Conservation (phyloP, 2,329 filamentous ascomycete species). For the Cytospora schulzeri region DNA sequence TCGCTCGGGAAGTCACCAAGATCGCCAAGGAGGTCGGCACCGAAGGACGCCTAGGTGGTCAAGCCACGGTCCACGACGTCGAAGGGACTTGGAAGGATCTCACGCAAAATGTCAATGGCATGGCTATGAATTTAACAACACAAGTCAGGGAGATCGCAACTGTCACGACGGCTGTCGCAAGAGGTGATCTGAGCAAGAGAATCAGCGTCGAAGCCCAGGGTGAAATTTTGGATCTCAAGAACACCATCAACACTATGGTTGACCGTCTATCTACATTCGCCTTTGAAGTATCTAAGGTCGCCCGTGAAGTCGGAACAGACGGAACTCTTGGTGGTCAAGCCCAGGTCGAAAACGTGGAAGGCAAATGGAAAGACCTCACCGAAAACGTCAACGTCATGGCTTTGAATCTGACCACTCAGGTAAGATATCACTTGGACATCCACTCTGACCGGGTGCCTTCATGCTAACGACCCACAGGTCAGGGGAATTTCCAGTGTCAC, state of each 20-base stretch:
- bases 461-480: conserved; percentile 56
- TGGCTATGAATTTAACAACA: conserved; percentile 97
- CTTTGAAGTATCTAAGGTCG: conserved; percentile 93
- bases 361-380: conserved; percentile 97
- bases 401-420: conserved; percentile 67
- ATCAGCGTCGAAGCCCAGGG: conserved; percentile 92
- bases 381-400: conserved; percentile 84
- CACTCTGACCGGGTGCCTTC: not conserved
- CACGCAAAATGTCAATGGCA: conserved; percentile 94
- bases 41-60: conserved; percentile 89
- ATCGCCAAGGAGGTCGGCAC: conserved; percentile 96
- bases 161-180: conserved; percentile 92
- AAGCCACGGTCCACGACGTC: conserved; percentile 94
- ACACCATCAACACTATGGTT: conserved; percentile 99
- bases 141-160: conserved; percentile 97
- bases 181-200: conserved; percentile 92
- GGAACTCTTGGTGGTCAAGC: conserved; percentile 93
- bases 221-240: conserved; percentile 93
- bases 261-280: conserved; percentile 95
- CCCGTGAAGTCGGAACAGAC: conserved; percentile 93
- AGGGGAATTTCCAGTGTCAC: conserved; percentile 92
- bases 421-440: conserved; percentile 32
- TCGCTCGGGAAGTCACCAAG: conserved; percentile 94
- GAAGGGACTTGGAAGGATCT: conserved; percentile 97
- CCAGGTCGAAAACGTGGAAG: conserved; percentile 90